Percentiles rank a stretch among this genome's conserved stretches.
Evolutionary conservation across 2,329 filamentous ascomycete species (phyloP).

Genomic region (Exophiala sp.): DNA sequence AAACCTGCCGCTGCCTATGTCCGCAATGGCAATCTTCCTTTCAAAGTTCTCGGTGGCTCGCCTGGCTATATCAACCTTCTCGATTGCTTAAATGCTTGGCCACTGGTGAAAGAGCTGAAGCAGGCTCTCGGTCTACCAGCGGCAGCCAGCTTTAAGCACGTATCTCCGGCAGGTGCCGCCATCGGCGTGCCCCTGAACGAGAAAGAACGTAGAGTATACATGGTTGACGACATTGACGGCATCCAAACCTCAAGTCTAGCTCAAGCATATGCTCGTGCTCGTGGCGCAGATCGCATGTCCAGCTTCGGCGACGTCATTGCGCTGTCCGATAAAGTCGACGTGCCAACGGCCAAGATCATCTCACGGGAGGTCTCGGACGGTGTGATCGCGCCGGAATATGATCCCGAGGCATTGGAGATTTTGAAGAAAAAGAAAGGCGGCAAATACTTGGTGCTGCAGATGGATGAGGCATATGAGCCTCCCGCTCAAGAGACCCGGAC

Average conservation of each 20-base stretch:
- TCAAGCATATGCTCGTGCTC: constrained; percentile 91
- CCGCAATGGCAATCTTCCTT: constrained; percentile 72
- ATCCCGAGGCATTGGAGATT: constrained; percentile 80
- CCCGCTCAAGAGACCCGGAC: constrained; percentile 71
- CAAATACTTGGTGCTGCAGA: constrained; percentile 92
- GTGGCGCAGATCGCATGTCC: constrained; percentile 96
- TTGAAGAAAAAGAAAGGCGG: constrained; percentile 98
- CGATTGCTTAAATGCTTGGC: constrained; percentile 95
- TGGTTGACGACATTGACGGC: constrained; percentile 91
- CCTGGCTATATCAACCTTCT: constrained; percentile 98
- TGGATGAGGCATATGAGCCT: constrained; percentile 85
- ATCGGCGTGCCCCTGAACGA: constrained; percentile 83
- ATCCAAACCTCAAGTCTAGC: constrained; percentile 82
- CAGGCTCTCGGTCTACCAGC: constrained; percentile 81
- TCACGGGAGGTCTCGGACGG: constrained; percentile 96
- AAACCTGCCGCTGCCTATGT: constrained; percentile 88
- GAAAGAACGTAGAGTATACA: constrained; percentile 94
- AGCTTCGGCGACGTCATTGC: constrained; percentile 97
- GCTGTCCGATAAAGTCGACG: constrained; percentile 83
- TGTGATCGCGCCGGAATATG: constrained; percentile 86
- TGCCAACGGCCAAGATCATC: constrained; percentile 95
- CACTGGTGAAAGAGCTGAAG: constrained; percentile 93
- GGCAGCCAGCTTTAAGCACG: constrained; percentile 98
- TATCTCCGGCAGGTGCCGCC: constrained; percentile 92
- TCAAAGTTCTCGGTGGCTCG: constrained; percentile 84